phyloP scores from a whole-genome alignment of 2,329 filamentous ascomycete genomes.

The Mollisia scopiformis region DNA sequence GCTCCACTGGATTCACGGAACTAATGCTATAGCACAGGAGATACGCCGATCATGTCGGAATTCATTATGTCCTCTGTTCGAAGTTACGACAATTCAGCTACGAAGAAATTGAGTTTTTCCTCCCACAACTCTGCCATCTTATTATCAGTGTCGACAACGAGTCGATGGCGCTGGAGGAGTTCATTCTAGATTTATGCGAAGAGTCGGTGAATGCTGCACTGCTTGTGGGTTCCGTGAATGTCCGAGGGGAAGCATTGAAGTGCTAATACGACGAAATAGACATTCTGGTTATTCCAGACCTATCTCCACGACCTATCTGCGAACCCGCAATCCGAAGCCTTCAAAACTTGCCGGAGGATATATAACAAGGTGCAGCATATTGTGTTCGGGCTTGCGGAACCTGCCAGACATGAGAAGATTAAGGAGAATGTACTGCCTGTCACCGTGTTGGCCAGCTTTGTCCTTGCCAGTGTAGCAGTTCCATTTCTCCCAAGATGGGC shows the following conservation, averaged over 20 bases:
- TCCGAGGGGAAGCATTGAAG: background rate
- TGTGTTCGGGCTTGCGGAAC: constrained; percentile 77
- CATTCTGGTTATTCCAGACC: constrained; percentile 89
- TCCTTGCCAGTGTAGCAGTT: constrained; percentile 75
- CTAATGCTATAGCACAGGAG: constrained; percentile 55
- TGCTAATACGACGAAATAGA: constrained; percentile 51
- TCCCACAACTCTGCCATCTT: constrained; percentile 85
- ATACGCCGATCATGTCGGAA: constrained; percentile 87
- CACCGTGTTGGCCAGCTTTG: constrained; percentile 78
- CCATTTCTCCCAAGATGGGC: constrained; percentile 78
- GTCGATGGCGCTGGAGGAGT: constrained; percentile 89
- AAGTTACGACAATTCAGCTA: constrained; percentile 89
- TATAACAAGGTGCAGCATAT: constrained; percentile 91
- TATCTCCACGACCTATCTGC: constrained; percentile 80
- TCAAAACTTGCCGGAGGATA: constrained; percentile 80
- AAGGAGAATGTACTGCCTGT: constrained; percentile 81
- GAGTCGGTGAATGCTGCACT: constrained; percentile 85
- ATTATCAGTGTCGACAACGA: constrained; percentile 89
- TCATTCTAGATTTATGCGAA: constrained; percentile 82
- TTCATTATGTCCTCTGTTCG: constrained; percentile 86
- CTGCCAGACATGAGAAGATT: constrained; percentile 72
- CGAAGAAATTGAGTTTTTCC: constrained; percentile 91
- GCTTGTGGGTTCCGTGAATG: constrained; percentile 59
- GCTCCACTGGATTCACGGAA: background rate
- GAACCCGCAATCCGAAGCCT: constrained; percentile 75